Conservation (phyloP, 805 yeast species). For the Lipomyces kockii region DNA sequence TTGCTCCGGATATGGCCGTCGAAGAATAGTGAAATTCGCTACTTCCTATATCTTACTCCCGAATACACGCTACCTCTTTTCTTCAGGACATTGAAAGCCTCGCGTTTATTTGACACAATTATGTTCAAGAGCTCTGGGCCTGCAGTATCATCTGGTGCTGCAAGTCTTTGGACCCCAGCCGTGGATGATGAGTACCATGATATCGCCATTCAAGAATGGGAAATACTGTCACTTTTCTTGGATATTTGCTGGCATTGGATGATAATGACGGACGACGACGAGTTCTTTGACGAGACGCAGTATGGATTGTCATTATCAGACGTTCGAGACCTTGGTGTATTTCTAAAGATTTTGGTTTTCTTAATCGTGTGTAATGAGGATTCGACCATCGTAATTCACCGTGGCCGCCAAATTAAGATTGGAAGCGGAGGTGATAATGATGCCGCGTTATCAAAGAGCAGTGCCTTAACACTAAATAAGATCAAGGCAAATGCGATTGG, state of each 20-base stretch:
- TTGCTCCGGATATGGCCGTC: slow-evolving; percentile 31
- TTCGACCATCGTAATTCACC: slow-evolving; percentile 19
- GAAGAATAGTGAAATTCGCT: slow-evolving; percentile 26
- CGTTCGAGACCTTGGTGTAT: slow-evolving; percentile 51
- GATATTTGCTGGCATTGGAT: slow-evolving; percentile 71
- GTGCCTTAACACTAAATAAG: slow-evolving; percentile 28
- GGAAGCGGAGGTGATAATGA: slow-evolving; percentile 22
- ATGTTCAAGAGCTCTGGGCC: slow-evolving; percentile 3
- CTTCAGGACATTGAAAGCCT: slow-evolving; percentile 16
- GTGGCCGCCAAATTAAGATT: slow-evolving; percentile 13
- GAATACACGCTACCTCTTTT: slow-evolving; percentile 29
- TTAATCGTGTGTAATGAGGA: slow-evolving; percentile 52
- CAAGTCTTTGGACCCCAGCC: slow-evolving; percentile 22
- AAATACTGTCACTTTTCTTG: slow-evolving; percentile 55
- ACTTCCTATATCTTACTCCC: slow-evolving; percentile 27
- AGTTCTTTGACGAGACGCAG: slow-evolving; percentile 53
- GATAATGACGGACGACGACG: slow-evolving; percentile 68
- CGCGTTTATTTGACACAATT: slow-evolving; percentile 16
- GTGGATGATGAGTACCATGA: slow-evolving; percentile 10
- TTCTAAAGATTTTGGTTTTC: slow-evolving; percentile 58
- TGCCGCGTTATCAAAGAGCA: slow-evolving; percentile 13
- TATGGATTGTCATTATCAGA: slow-evolving; percentile 50
- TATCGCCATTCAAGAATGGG: slow-evolving; percentile 29
- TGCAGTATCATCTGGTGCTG: not conserved
- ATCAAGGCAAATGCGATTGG: slow-evolving; percentile 52